phyloP scores from a whole-genome alignment of 2,329 filamentous ascomycete genomes.

The Keithomyces neogunnii region DNA sequence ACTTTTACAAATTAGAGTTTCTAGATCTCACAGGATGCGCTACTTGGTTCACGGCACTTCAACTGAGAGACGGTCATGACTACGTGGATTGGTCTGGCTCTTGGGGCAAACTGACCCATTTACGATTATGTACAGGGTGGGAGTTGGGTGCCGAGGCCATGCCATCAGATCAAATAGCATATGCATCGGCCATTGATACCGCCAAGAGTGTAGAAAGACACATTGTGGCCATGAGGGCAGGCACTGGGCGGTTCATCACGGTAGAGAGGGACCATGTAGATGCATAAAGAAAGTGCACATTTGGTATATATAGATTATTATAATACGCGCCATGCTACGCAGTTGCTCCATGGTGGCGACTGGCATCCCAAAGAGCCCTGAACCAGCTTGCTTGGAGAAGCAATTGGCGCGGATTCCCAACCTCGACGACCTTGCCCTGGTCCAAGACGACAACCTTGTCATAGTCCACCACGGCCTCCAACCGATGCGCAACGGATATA shows the following conservation, averaged over 20 bases:
- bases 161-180: slow-evolving; percentile 22
- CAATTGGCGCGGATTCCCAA: not conserved
- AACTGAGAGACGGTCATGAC: slow-evolving; percentile 32
- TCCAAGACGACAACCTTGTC: slow-evolving; percentile 17
- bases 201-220: slow-evolving; percentile 38
- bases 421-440: not conserved
- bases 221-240: slow-evolving; percentile 35
- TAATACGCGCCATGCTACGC: not conserved
- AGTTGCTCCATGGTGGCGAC: not conserved
- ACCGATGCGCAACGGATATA: slow-evolving; percentile 30
- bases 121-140: slow-evolving; percentile 39
- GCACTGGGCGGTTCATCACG: slow-evolving; percentile 38
- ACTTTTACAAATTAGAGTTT: slow-evolving; percentile 50
- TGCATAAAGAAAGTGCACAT: slow-evolving; percentile 4
- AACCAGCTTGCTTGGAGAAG: slow-evolving; percentile 11
- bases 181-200: slow-evolving; percentile 26
- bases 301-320: not conserved
- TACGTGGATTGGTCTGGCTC: slow-evolving; percentile 44
- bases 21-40: slow-evolving; percentile 53
- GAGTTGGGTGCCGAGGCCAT: slow-evolving; percentile 24
- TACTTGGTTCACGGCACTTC: slow-evolving; percentile 44
- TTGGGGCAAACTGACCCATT: slow-evolving; percentile 42
- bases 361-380: slow-evolving; percentile 21
- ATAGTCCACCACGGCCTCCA: slow-evolving; percentile 32
- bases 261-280: slow-evolving; percentile 33